Conservation (phyloP, 1,284 basidiomycete genomes). For the Ceratobasidium papillatum region DNA sequence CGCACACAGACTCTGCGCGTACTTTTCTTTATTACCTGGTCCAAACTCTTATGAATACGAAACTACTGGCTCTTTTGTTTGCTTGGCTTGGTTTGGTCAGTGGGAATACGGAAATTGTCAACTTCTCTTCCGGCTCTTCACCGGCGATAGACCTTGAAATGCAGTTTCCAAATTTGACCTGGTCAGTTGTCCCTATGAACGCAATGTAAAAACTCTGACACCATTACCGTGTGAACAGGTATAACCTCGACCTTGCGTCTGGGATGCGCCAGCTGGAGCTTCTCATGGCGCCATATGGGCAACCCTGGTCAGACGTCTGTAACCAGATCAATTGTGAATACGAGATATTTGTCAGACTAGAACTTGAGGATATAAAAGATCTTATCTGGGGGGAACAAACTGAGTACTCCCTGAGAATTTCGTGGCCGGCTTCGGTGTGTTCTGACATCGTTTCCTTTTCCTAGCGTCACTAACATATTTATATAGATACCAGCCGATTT, state of each 20-base stretch:
- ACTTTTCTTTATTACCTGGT: too few species aligned
- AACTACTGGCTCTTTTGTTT: too few species aligned
- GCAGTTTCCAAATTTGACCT: not conserved
- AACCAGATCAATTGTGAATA: not conserved
- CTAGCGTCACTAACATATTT: not conserved
- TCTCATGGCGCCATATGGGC: not conserved
- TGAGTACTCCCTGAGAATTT: constrained; percentile 19
- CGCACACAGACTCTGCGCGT: too few species aligned
- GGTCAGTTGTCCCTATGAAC: not conserved
- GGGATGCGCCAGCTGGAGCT: not conserved
- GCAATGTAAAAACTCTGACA: too few species aligned
- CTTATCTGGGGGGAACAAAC: not conserved
- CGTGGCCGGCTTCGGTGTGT: constrained; percentile 19
- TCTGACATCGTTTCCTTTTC: not conserved
- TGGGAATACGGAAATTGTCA: constrained; percentile 21
- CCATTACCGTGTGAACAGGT: not conserved
- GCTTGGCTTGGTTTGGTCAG: too few species aligned
- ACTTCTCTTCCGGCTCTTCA: not conserved
- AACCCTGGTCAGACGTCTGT: constrained; percentile 5
- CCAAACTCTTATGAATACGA: too few species aligned
- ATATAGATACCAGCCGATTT: constrained; percentile 20
- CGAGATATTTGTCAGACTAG: constrained; percentile 6
- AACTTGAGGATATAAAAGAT: not conserved
- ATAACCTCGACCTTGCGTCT: not conserved
- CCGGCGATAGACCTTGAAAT: not conserved